Percentiles rank a stretch among this genome's conserved stretches.
phyloP scores from a whole-genome alignment of 306 rosid species.

The Cicer judaicum region DNA sequence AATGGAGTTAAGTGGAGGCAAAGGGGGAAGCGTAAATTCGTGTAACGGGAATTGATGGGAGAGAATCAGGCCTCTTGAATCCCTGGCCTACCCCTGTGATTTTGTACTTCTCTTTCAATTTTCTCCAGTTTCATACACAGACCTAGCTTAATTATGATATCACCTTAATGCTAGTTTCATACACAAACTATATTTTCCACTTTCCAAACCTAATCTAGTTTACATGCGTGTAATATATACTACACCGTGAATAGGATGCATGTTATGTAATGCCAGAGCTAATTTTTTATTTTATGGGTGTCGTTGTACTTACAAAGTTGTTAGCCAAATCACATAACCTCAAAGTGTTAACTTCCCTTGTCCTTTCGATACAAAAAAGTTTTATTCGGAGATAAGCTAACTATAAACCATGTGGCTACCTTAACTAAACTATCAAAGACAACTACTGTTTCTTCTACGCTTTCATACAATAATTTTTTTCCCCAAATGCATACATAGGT shows the following conservation, averaged over 20 bases:
- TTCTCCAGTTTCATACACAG: neutral
- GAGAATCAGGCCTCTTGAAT: neutral
- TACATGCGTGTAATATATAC: neutral
- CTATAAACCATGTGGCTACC: slow-evolving; percentile 22
- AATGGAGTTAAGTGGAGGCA: too few species aligned
- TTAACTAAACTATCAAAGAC: slow-evolving; percentile 12
- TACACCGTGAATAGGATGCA: slow-evolving; percentile 21
- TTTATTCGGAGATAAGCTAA: slow-evolving; percentile 8
- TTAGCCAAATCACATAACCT: neutral
- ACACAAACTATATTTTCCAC: neutral
- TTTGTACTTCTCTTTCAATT: neutral
- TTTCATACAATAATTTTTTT: slow-evolving; percentile 15
- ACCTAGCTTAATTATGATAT: neutral
- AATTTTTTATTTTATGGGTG: slow-evolving; percentile 3
- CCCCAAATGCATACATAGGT: slow-evolving; percentile 23
- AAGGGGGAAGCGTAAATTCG: too few species aligned
- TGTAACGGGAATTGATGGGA: too few species aligned
- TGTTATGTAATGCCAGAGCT: slow-evolving; percentile 3
- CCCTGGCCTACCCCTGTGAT: neutral
- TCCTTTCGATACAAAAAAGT: neutral
- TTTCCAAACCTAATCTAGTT: neutral
- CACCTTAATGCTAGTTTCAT: neutral
- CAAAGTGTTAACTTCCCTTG: neutral
- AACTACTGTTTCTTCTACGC: slow-evolving; percentile 13
- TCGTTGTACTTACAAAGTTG: neutral